phyloP scores from a whole-genome alignment of 495 filamentous ascomycete genomes.

The Melanomma pulvis-pyrius region DNA sequence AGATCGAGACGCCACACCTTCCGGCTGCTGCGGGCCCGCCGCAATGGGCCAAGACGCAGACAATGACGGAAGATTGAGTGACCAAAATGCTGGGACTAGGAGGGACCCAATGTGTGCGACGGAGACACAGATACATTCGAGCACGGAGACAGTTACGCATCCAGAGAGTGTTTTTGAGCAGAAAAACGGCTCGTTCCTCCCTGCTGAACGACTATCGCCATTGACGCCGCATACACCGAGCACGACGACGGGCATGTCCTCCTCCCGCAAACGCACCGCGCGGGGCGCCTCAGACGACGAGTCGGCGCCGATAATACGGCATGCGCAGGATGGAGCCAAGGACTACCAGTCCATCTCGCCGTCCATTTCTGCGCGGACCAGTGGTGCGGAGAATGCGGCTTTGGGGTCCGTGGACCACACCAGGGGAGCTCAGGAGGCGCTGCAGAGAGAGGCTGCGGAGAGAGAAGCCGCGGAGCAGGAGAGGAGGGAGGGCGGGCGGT shows the following conservation, averaged over 20 bases:
- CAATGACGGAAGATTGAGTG: neutral
- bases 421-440: slow-evolving; percentile 7
- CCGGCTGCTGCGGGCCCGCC: too few relatives aligned
- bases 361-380: slow-evolving; percentile 12
- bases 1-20: neutral
- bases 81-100: neutral
- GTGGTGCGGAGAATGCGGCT: neutral
- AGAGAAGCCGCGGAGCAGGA: slow-evolving; percentile 29
- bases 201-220: neutral
- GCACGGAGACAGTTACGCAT: too few relatives aligned
- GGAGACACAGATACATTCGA: too few relatives aligned
- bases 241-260: neutral
- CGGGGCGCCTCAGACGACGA: slow-evolving; percentile 10
- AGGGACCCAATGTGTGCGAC: too few relatives aligned
- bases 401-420: neutral
- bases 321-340: slow-evolving; percentile 1
- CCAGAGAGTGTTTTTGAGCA: too few relatives aligned
- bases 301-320: slow-evolving; percentile 29
- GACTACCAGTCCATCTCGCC: slow-evolving; percentile 34
- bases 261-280: neutral
- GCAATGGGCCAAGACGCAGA: neutral
- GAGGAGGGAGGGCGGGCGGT: slow-evolving; percentile 50
- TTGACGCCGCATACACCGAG: too few relatives aligned
- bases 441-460: slow-evolving; percentile 31
- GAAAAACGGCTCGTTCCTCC: too few relatives aligned